Evolutionary conservation across 768 basidiomycete species (phyloP).

Genomic region (Rhizopogon roseolus): DNA sequence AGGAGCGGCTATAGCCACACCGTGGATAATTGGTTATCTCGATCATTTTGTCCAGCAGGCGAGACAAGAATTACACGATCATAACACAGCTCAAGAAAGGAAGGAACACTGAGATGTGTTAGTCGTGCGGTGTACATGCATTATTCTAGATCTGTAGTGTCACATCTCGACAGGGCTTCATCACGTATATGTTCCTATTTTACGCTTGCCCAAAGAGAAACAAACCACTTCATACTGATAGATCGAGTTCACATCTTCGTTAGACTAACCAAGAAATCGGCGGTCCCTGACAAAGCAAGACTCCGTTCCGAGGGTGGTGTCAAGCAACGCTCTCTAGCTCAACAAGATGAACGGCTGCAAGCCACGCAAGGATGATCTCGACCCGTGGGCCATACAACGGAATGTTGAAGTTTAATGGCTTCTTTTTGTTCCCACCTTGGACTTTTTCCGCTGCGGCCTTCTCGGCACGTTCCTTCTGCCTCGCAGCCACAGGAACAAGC

Average conservation of each 20-base stretch:
- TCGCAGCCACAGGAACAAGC: conserved; percentile 62
- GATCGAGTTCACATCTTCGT: neutral
- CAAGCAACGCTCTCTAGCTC: conserved; percentile 51
- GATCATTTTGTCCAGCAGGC: conserved; percentile 19
- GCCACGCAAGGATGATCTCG: conserved; percentile 81
- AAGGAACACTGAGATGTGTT: conserved; percentile 19
- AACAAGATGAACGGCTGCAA: conserved; percentile 74
- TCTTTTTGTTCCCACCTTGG: conserved; percentile 45
- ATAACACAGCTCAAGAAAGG: neutral
- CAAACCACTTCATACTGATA: neutral
- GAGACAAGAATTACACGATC: conserved; percentile 13
- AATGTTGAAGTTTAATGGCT: conserved; percentile 67
- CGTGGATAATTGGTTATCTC: conserved; percentile 13
- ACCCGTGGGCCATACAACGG: conserved; percentile 84
- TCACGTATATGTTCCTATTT: neutral
- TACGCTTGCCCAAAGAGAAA: neutral
- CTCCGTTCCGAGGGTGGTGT: neutral
- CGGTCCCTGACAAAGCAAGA: neutral
- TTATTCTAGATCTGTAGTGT: conserved; percentile 11
- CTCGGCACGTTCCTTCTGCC: conserved; percentile 56
- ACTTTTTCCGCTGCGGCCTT: conserved; percentile 47
- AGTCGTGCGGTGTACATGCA: conserved; percentile 18
- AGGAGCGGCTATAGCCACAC: conserved; percentile 16
- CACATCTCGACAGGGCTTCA: neutral
- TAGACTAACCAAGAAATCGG: conserved; percentile 4